These are phyloP conservation scores for Solanum gracilifrons DNA, from an alignment of 257 asterid species.

Conservation along the genomic window DNA sequence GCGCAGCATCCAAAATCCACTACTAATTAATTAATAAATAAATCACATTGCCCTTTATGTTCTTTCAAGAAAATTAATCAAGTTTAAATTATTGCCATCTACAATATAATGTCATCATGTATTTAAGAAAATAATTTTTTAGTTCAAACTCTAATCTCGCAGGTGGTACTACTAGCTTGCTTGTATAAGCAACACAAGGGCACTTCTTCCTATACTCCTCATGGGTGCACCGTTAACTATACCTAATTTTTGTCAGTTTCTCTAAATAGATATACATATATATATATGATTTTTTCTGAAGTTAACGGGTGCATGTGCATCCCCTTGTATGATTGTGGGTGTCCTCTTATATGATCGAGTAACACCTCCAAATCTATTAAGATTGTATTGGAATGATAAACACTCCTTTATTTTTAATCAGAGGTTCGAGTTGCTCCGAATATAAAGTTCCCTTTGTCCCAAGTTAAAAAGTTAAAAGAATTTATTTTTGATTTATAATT, in stretches of 20 bases:
- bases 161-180: too few relatives aligned
- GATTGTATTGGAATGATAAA: accelerated
- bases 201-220: too few relatives aligned
- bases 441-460: too few relatives aligned
- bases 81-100: neutral
- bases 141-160: neutral
- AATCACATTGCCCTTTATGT: neutral
- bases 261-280: too few relatives aligned
- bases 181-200: too few relatives aligned
- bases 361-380: neutral
- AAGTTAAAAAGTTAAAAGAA: too few relatives aligned
- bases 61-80: neutral
- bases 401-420: too few relatives aligned
- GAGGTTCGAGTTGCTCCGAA: accelerated
- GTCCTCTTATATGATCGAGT: neutral
- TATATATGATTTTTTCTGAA: too few relatives aligned
- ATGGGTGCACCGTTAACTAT: neutral
- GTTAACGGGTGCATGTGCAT: too few relatives aligned
- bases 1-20: neutral
- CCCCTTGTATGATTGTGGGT: neutral
- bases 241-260: too few relatives aligned
- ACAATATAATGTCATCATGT: neutral
- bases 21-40: neutral
- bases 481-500: too few relatives aligned
- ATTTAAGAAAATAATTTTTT: neutral